These are phyloP conservation scores for Syzygium aromaticum DNA, from an alignment of 345 rosid genomes.

Conservation along the genomic window DNA sequence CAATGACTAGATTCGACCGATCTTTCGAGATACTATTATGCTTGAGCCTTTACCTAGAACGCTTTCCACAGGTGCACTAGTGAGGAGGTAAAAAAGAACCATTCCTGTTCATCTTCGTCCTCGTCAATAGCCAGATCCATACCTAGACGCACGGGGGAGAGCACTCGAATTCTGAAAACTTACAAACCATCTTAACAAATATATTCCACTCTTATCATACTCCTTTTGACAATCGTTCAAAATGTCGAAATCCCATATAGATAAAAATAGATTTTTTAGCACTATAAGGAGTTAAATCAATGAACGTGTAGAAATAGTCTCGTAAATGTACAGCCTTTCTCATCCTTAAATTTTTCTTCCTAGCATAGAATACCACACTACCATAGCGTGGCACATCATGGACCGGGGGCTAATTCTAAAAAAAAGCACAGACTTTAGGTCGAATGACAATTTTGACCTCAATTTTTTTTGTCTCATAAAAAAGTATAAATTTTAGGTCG, in stretches of 20 bases:
- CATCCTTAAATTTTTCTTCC: neutral
- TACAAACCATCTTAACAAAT: neutral
- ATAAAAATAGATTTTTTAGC: neutral
- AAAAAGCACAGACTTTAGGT: too few relatives aligned
- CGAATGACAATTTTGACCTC: too few relatives aligned
- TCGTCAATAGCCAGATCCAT: neutral
- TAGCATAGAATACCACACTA: neutral
- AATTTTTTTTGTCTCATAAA: too few relatives aligned
- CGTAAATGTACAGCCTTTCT: neutral
- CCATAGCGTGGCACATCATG: neutral
- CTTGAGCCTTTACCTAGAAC: neutral
- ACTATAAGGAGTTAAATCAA: neutral
- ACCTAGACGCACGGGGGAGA: neutral
- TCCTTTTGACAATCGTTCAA: neutral
- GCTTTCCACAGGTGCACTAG: neutral
- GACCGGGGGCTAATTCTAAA: neutral
- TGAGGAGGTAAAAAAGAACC: neutral
- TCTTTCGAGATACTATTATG: neutral
- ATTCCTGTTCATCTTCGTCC: neutral
- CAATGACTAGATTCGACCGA: rapidly evolving
- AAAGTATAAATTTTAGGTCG: too few relatives aligned
- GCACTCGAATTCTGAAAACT: neutral
- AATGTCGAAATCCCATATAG: neutral
- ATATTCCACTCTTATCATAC: neutral
- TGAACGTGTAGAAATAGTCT: neutral